phyloP scores from a whole-genome alignment of 768 basidiomycete species.

The Tricholoma hemisulphureum region DNA sequence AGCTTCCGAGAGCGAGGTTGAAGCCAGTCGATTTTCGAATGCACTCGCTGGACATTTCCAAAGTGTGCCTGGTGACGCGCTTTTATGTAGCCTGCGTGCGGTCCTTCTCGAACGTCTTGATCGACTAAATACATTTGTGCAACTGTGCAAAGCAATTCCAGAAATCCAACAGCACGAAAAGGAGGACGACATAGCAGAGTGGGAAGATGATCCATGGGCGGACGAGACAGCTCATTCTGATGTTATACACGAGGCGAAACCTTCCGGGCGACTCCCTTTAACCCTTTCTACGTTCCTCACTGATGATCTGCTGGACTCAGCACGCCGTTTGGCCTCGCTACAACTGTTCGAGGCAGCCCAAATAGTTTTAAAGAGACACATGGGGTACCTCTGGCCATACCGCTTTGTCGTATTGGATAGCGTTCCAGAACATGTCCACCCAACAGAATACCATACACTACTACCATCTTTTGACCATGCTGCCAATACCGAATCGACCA shows the following conservation, averaged over 20 bases:
- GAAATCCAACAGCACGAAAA: conserved; percentile 32
- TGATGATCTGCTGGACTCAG: conserved; percentile 53
- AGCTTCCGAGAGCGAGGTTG: background rate
- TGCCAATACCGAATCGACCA: conserved; percentile 42
- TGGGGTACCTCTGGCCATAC: conserved; percentile 57
- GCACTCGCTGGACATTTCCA: conserved; percentile 55
- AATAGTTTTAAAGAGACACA: conserved; percentile 58
- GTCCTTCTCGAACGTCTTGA: conserved; percentile 70
- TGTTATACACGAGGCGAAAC: conserved; percentile 24
- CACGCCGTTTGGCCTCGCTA: conserved; percentile 64
- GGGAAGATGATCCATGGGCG: conserved; percentile 80
- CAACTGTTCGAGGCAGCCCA: conserved; percentile 58
- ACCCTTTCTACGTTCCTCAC: conserved; percentile 64
- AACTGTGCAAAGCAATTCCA: conserved; percentile 49
- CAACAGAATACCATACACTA: conserved; percentile 57
- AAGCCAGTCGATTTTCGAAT: conserved; percentile 9
- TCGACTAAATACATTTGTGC: conserved; percentile 68
- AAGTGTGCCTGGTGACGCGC: conserved; percentile 56
- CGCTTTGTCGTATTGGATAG: conserved; percentile 69
- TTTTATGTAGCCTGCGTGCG: conserved; percentile 62
- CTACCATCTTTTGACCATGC: conserved; percentile 60
- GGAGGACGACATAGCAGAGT: conserved; percentile 59
- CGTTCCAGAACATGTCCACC: conserved; percentile 72
- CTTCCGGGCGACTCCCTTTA: conserved; percentile 40
- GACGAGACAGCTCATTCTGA: conserved; percentile 35